These are phyloP conservation scores for Ogataea henricii DNA, from an alignment of 805 yeast genomes.

Conservation along the genomic window DNA sequence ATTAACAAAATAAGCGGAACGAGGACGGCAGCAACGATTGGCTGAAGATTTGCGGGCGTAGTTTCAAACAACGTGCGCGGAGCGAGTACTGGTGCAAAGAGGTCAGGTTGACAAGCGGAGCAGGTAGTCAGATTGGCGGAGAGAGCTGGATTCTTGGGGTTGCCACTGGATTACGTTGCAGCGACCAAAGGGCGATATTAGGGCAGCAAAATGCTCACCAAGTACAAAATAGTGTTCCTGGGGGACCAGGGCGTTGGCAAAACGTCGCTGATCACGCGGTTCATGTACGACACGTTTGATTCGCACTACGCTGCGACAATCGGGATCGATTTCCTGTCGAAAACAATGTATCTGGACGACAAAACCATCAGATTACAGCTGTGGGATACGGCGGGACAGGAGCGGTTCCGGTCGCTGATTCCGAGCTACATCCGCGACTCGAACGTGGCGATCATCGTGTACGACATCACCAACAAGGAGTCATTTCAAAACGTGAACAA, in stretches of 20 bases:
- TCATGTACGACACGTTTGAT: constrained; percentile 97
- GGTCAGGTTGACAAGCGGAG: neutral
- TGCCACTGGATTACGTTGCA: constrained; percentile 7
- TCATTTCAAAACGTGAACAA: constrained; percentile 81
- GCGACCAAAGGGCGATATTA: neutral
- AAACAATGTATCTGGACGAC: constrained; percentile 92
- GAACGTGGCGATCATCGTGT: constrained; percentile 95
- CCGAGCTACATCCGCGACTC: constrained; percentile 96
- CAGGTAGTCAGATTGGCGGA: constrained; percentile 1
- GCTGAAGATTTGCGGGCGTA: neutral
- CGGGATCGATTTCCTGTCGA: constrained; percentile 93
- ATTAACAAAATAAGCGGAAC: neutral
- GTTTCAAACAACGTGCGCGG: neutral
- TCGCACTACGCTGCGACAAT: constrained; percentile 96
- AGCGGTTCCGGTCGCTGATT: constrained; percentile 88
- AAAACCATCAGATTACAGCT: constrained; percentile 91
- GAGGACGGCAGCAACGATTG: neutral
- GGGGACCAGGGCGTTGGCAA: constrained; percentile 99
- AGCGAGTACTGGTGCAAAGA: neutral
- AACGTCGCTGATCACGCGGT: constrained; percentile 93
- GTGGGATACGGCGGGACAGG: constrained; percentile 99
- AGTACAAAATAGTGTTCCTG: constrained; percentile 87
- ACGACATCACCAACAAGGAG: constrained; percentile 86
- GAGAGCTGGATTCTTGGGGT: constrained; percentile 4
- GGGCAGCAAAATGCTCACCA: constrained; percentile 52